Evolutionary conservation across 192 early-diverging fungal genomes (phyloP).

Genomic region (Geosiphon pyriformis): DNA sequence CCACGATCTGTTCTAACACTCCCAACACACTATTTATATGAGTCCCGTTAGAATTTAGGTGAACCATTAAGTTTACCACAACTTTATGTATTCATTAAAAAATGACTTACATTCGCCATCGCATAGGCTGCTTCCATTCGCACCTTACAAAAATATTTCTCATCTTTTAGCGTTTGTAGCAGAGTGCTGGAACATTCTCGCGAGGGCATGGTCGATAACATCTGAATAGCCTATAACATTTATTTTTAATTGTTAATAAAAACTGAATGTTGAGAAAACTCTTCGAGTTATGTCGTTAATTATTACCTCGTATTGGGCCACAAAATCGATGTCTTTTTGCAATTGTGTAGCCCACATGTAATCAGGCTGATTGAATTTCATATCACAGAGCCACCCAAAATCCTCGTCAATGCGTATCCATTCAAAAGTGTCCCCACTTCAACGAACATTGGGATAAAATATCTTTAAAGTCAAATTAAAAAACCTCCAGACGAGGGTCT

Average conservation of each 20-base stretch:
- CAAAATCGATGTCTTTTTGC: conserved; percentile 82
- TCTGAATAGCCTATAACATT: conserved; percentile 62
- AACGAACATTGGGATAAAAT: not conserved
- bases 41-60: not conserved
- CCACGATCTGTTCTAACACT: conserved; percentile 53
- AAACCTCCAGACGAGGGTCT: not conserved
- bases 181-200: conserved; percentile 68
- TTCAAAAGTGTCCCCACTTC: conserved; percentile 70
- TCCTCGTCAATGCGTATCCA: conserved; percentile 97
- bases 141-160: conserved; percentile 78
- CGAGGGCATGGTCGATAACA: conserved; percentile 56
- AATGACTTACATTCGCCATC: conserved; percentile 45
- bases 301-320: conserved; percentile 79
- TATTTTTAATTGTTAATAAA: not conserved
- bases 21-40: not conserved
- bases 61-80: not conserved
- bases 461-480: not conserved
- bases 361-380: conserved; percentile 81
- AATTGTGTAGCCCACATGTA: conserved; percentile 97
- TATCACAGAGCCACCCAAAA: conserved; percentile 85
- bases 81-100: not conserved
- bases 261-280: not conserved
- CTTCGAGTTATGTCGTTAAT: not conserved
- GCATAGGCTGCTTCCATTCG: conserved; percentile 74
- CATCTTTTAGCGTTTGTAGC: conserved; percentile 70